These are phyloP conservation scores for Hypoxylon sp. DNA, from an alignment of 2,329 filamentous ascomycete genomes.

Conservation along the genomic window DNA sequence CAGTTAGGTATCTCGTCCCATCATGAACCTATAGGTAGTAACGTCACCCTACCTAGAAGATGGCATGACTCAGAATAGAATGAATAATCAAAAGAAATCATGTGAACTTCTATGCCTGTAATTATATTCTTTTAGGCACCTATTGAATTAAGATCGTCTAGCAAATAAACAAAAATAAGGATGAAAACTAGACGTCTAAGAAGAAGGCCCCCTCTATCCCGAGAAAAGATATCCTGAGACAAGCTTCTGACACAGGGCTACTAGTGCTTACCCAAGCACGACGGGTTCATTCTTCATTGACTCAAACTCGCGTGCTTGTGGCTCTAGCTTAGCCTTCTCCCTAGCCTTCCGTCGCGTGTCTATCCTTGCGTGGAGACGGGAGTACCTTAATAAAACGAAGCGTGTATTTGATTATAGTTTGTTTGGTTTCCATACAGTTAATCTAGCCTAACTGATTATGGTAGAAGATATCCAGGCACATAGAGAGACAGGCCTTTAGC, in stretches of 20 bases:
- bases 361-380: conserved; percentile 13
- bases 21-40: neutral
- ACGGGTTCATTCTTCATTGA: conserved; percentile 32
- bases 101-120: neutral
- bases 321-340: neutral
- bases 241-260: conserved; percentile 40
- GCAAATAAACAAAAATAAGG: conserved; percentile 3
- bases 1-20: conserved; percentile 1
- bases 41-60: neutral
- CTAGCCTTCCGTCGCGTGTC: conserved; percentile 23
- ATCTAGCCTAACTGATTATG: neutral
- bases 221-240: conserved; percentile 17
- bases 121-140: neutral
- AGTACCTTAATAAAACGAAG: conserved; percentile 11
- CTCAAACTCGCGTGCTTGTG: conserved; percentile 28
- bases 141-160: neutral
- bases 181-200: neutral
- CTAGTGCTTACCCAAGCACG: conserved; percentile 34
- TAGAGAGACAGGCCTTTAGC: neutral
- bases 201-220: conserved; percentile 5
- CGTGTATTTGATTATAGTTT: conserved; percentile 1
- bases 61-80: neutral
- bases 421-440: neutral
- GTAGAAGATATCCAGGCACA: conserved; percentile 4
- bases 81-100: neutral